These are phyloP conservation scores for Rhodamnia rubescens DNA, from an alignment of 345 rosid species.

Conservation along the genomic window DNA sequence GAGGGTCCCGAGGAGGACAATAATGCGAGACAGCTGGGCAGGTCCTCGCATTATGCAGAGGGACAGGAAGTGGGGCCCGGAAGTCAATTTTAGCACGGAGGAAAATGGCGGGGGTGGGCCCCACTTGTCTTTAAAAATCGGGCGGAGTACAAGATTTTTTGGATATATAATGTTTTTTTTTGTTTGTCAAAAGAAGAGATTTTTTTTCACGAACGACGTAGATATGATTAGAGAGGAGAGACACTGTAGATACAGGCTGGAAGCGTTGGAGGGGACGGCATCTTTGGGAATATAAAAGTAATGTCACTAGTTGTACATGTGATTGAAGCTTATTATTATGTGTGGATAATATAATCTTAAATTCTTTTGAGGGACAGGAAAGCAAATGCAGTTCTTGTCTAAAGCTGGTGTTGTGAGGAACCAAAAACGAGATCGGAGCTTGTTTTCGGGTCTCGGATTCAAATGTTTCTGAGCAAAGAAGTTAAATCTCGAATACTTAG, in stretches of 20 bases:
- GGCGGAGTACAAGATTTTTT: not conserved
- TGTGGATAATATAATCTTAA: not conserved
- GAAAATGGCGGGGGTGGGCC: not conserved
- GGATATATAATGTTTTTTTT: not conserved
- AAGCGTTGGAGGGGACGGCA: too few relatives aligned
- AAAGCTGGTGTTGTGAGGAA: too few relatives aligned
- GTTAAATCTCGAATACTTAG: too few relatives aligned
- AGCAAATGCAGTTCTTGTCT: not conserved
- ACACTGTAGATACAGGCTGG: not conserved
- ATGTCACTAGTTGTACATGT: not conserved
- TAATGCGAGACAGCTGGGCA: conserved; percentile 44
- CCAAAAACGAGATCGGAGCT: too few relatives aligned
- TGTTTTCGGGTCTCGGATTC: too few relatives aligned
- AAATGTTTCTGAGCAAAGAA: too few relatives aligned
- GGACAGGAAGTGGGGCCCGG: not conserved
- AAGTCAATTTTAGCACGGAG: not conserved
- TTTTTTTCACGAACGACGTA: not conserved
- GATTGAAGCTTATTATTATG: not conserved
- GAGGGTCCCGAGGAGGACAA: not conserved
- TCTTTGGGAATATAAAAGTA: not conserved
- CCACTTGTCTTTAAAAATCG: not conserved
- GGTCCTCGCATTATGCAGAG: not conserved
- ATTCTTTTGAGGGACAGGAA: not conserved
- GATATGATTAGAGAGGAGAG: not conserved
- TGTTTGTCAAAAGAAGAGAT: not conserved